Base-by-base conservation (phyloP, 164 flowering plant species). In the Magnolia sinica region DNA sequence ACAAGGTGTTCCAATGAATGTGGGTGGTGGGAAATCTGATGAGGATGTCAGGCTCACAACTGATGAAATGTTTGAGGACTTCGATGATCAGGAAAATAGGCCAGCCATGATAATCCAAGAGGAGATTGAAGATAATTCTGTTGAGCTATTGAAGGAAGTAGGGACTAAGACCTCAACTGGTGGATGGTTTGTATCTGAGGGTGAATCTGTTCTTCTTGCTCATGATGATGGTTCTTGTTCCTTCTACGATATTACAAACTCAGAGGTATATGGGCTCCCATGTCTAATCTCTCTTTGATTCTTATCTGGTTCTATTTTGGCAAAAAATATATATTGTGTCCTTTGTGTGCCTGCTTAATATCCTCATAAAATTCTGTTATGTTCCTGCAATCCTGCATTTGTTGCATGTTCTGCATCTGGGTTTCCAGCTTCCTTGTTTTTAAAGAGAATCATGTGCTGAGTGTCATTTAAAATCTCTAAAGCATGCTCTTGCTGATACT, bases 131-230 rank as follows among this genome's bases (percentile, higher is more conserved):
- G 91, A 94, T 23, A 65, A 76, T 64, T 45, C 68, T 52, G 63
- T 78, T 45, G 80, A 86, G 76, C 89, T 87, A 79, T 68, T 91
- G 71, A 83, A 85, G 80, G 90, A 91, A 74, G 88, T 96, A 63
- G 99, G 99, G 5, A 11, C 73, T 76, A 94, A 92, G 84, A 77
- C 82, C 66, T 76, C 99, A 3, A 92, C 98, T 1, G 98, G 92
- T 50, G 99, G 99, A 76, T 96, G 99, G 99, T 91, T 96, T 86
- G 95, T 91, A 27, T 89, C 92, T 2, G 98, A 96, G 75, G 99
- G 99, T 64, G 98, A 94, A 80, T 84, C 97, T 1, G 94, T 88
- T 77, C 90, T 96, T 80, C 96, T 96, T 73, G 89, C 96, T 78
- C 99, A 96, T 76, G 89, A 87, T 82, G 97, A 96, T 84, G 90